Evolutionary conservation across 495 filamentous ascomycete species (phyloP), one percentile per base, ranked within the genome.

Genomic region (Massariosphaeria phaeospora): DNA sequence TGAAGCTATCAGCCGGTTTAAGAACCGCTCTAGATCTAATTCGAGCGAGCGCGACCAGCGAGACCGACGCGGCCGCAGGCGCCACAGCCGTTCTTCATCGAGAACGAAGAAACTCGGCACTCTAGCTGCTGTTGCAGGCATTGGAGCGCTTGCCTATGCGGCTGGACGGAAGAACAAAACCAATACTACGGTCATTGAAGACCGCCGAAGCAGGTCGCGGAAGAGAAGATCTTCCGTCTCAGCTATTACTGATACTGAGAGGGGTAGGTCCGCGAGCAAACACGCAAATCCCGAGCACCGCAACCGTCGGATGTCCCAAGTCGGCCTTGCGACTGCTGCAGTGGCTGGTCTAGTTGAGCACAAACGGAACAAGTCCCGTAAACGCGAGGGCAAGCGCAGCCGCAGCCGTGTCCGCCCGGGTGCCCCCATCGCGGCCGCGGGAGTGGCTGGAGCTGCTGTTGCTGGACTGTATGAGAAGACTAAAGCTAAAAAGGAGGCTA

Each of bases 381-480:
- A 71, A 73, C 27, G 75, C 76, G 39, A 73, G 49, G 76, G 75
- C 17, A 67, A 73, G 30, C 69, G 74, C n/a, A 83, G 79, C 43
- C 80, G 82, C 62, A 84, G 83, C 48, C 76, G 79, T 15, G 63
- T 85, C 29, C 70, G 78, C 40, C 67, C 75, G 69, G 84, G 75
- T 64, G 78, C 76, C 52, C 85, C 76, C 35, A 82, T 95, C 34
- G 79, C 80, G 12, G 89, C 83, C 12, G 84, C 88, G 12, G 89
- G 87, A 36, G 70, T 91, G 2, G 86, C 85, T 10, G 86, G 82
- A 34, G 90, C 89, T 13, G 88, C 83, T 9, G 83, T 84, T 44
- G 84, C 86, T 61, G 88, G 87, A 34, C 65, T 95, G 12, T 95
- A 90, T 66, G 88, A 96, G 71, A 84, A 77, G 55, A 76, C 80